These are phyloP conservation scores for Micromonas pusilla DNA, from an alignment of 139 green algal genomes.

Conservation along the genomic window DNA sequence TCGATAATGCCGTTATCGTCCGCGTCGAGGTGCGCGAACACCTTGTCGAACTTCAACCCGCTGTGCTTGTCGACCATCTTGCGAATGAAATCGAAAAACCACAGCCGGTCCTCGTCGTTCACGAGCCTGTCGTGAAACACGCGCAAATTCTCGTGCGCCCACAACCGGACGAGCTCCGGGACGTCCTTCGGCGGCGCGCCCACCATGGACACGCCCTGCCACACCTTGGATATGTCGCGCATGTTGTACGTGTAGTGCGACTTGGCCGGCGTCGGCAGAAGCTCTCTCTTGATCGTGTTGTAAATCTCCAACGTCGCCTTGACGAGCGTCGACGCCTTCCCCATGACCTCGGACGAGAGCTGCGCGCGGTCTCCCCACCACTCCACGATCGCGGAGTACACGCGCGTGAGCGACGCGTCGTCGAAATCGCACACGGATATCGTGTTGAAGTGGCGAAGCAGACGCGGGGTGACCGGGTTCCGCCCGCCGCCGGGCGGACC, in stretches of 20 bases:
- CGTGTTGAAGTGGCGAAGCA: constrained; percentile 41
- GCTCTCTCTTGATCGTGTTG: constrained; percentile 37
- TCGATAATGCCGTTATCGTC: constrained; percentile 14
- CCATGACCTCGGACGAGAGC: neutral
- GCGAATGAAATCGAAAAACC: constrained; percentile 42
- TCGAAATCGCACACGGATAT: constrained; percentile 44
- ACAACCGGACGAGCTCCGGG: constrained; percentile 53
- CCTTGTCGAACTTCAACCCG: constrained; percentile 32
- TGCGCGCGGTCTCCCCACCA: constrained; percentile 44
- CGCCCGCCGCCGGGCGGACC: constrained; percentile 42
- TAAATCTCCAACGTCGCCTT: constrained; percentile 42
- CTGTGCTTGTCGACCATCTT: constrained; percentile 34
- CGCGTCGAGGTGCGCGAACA: constrained; percentile 28
- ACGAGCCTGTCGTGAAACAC: constrained; percentile 73
- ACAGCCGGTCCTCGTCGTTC: constrained; percentile 57
- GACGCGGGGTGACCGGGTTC: constrained; percentile 39
- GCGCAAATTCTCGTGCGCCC: constrained; percentile 63
- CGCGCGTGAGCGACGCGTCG: constrained; percentile 51
- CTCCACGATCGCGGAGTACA: constrained; percentile 55
- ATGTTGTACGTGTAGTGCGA: constrained; percentile 72
- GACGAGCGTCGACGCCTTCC: constrained; percentile 20
- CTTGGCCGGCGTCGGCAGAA: constrained; percentile 55
- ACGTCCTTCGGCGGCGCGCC: constrained; percentile 34
- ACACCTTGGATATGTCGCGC: constrained; percentile 64
- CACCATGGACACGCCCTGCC: constrained; percentile 66